phyloP scores from a whole-genome alignment of 495 filamentous ascomycete species.

The Xylaria bambusicola region DNA sequence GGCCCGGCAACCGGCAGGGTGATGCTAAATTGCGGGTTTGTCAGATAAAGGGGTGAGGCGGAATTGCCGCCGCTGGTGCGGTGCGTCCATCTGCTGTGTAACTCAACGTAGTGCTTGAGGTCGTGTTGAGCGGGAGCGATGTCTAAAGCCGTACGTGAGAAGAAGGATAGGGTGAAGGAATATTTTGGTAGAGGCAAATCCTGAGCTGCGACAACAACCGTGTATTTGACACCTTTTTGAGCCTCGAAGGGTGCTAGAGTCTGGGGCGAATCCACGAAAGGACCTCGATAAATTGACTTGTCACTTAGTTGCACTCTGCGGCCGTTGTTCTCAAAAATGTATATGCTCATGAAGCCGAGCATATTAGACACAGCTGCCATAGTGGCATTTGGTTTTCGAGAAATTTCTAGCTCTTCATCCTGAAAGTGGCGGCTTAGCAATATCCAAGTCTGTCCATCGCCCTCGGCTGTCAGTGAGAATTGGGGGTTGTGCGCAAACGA shows the following conservation, averaged over 20 bases:
- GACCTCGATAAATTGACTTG: conserved; percentile 63
- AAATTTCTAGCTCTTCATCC: conserved; percentile 47
- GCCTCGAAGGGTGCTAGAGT: conserved; percentile 78
- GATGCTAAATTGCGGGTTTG: conserved; percentile 84
- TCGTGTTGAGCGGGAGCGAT: conserved; percentile 61
- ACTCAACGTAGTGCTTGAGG: conserved; percentile 56
- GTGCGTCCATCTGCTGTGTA: conserved; percentile 68
- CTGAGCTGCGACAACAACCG: conserved; percentile 77
- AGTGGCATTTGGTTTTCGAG: conserved; percentile 30
- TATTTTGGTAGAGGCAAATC: conserved; percentile 67
- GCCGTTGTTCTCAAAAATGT: conserved; percentile 74
- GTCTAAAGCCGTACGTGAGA: conserved; percentile 62
- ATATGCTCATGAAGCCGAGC: conserved; percentile 82
- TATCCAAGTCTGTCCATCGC: conserved; percentile 72
- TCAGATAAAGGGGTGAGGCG: conserved; percentile 68
- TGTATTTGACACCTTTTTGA: conserved; percentile 61
- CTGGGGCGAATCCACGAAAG: conserved; percentile 93
- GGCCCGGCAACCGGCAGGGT: conserved; percentile 56
- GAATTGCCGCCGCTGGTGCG: conserved; percentile 84
- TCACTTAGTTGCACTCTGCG: conserved; percentile 72
- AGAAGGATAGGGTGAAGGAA: conserved; percentile 81
- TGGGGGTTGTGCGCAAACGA: conserved; percentile 83
- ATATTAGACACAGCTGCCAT: conserved; percentile 44
- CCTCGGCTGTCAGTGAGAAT: conserved; percentile 63
- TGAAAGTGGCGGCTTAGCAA: conserved; percentile 83